Evolutionary conservation across 208 protist species (phyloP).

Genomic region (Lotmaria passim): DNA sequence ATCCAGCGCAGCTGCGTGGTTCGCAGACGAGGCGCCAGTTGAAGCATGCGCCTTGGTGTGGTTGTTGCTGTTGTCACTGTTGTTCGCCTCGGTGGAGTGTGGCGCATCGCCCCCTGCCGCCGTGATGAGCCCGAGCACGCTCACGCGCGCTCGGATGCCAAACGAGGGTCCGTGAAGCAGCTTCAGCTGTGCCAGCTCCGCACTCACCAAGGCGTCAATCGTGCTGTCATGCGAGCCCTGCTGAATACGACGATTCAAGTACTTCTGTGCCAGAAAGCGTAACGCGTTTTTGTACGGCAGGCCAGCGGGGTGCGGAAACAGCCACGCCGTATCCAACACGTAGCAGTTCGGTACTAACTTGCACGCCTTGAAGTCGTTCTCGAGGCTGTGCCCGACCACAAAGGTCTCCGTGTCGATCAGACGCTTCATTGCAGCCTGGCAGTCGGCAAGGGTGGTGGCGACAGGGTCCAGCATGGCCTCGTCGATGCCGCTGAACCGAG

Average conservation of each 20-base stretch:
- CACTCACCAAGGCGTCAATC: conserved; percentile 82
- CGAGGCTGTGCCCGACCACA: conserved; percentile 92
- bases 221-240: conserved; percentile 84
- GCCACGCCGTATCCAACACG: conserved; percentile 88
- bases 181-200: conserved; percentile 87
- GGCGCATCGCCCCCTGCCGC: conserved; percentile 23
- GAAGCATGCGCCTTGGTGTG: not conserved
- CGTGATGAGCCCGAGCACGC: conserved; percentile 61
- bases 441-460: conserved; percentile 71
- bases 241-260: conserved; percentile 86
- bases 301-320: conserved; percentile 90
- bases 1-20: not conserved
- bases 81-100: not conserved
- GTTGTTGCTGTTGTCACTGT: conserved; percentile 3
- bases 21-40: not conserved
- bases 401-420: conserved; percentile 81
- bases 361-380: conserved; percentile 94
- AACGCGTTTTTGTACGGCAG: conserved; percentile 86
- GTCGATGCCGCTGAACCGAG: conserved; percentile 91
- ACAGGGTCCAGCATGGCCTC: conserved; percentile 72
- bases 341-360: conserved; percentile 80
- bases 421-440: conserved; percentile 60
- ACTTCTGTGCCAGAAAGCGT: conserved; percentile 78
- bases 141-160: conserved; percentile 65
- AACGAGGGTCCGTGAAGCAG: conserved; percentile 77